Percentiles rank a stretch among this genome's conserved stretches.
Evolutionary conservation across 2,329 filamentous ascomycete species (phyloP).

Genomic region (Paramyrothecium roridum): DNA sequence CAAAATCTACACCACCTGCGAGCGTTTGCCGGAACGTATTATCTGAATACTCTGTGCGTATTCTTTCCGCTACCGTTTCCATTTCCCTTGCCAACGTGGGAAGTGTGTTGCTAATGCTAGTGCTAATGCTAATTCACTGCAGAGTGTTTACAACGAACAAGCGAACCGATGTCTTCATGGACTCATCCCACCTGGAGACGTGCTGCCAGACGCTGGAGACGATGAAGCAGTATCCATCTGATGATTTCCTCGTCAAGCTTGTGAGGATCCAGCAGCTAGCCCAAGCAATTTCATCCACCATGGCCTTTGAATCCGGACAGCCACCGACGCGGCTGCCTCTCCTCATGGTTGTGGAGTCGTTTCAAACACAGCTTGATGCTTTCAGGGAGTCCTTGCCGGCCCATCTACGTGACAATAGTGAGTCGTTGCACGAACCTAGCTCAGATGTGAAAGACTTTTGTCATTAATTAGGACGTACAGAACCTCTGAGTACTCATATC

Average conservation of each 20-base stretch:
- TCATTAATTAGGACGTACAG: slow-evolving; percentile 17
- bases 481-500: slow-evolving; percentile 36
- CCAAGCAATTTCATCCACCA: slow-evolving; percentile 41
- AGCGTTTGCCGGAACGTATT: slow-evolving; percentile 47
- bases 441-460: background rate
- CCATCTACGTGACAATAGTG: slow-evolving; percentile 30
- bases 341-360: slow-evolving; percentile 36
- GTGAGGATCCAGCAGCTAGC: slow-evolving; percentile 45
- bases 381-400: slow-evolving; percentile 33
- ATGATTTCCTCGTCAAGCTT: slow-evolving; percentile 41
- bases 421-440: slow-evolving; percentile 2
- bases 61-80: background rate
- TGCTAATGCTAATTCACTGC: background rate
- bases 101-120: background rate
- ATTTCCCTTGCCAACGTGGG: background rate
- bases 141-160: slow-evolving; percentile 44
- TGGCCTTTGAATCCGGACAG: slow-evolving; percentile 26
- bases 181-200: slow-evolving; percentile 37
- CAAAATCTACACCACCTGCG: slow-evolving; percentile 39
- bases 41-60: slow-evolving; percentile 44
- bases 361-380: slow-evolving; percentile 39
- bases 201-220: slow-evolving; percentile 40
- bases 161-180: slow-evolving; percentile 45
- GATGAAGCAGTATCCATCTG: slow-evolving; percentile 38
- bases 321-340: slow-evolving; percentile 34